A percentile compares a stretch with the other conserved stretches of the same genome.
These are phyloP conservation scores for Tardiomyces digboiensis DNA, from an alignment of 1,139 yeast species.

Conservation along the genomic window DNA sequence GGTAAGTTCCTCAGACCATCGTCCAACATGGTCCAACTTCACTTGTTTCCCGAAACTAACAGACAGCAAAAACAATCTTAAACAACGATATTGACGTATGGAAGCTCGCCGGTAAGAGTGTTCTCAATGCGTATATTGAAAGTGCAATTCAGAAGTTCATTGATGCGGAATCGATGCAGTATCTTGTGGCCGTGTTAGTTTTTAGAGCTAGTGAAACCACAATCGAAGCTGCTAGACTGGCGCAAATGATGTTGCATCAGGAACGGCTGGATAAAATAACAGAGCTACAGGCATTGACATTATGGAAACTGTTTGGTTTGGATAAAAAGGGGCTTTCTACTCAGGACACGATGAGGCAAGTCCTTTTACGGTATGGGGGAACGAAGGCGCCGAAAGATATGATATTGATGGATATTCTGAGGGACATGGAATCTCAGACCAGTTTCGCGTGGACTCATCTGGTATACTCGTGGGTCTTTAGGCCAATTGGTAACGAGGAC, in stretches of 20 bases:
- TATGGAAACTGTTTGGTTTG: constrained; percentile 22
- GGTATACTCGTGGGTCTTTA: constrained; percentile 59
- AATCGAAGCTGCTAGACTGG: constrained; percentile 41
- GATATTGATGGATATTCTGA: constrained; percentile 46
- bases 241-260: constrained; percentile 59
- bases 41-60: too few species aligned
- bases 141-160: constrained; percentile 49
- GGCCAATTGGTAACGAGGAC: constrained; percentile 21
- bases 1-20: constrained; percentile 5
- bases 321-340: constrained; percentile 42
- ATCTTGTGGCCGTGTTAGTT: constrained; percentile 34
- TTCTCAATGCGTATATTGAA: constrained; percentile 61
- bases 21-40: constrained; percentile 3
- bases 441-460: constrained; percentile 48
- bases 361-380: constrained; percentile 52
- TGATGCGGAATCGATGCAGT: constrained; percentile 30
- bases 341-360: constrained; percentile 34
- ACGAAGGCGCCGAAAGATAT: constrained; percentile 52
- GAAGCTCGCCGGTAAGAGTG: constrained; percentile 36
- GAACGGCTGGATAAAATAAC: constrained; percentile 15
- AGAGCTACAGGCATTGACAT: constrained; percentile 8
- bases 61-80: constrained; percentile 2
- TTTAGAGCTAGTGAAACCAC: constrained; percentile 29
- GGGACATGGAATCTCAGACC: constrained; percentile 43
- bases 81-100: constrained; percentile 28